Evolutionary conservation across 1,284 basidiomycete genomes (phyloP).

Genomic region (Chalciporus sp.): DNA sequence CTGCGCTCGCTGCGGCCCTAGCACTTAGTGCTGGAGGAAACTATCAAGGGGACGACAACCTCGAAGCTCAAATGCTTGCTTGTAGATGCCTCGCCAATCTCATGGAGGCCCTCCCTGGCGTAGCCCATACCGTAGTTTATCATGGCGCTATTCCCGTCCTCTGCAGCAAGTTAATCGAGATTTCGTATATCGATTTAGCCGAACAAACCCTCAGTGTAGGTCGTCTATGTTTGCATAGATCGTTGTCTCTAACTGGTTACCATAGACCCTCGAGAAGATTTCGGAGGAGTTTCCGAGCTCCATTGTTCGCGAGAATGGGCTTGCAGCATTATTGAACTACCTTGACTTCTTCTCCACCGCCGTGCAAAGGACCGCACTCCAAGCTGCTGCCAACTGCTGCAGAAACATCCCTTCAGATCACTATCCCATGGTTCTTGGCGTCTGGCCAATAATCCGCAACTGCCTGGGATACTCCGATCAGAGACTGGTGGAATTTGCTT

Average conservation of each 20-base stretch:
- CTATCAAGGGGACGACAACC: constrained; percentile 80
- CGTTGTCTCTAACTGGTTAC: constrained; percentile 23
- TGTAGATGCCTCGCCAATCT: constrained; percentile 94
- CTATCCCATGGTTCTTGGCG: constrained; percentile 84
- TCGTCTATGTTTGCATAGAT: constrained; percentile 26
- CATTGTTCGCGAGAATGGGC: constrained; percentile 91
- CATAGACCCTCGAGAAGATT: constrained; percentile 93
- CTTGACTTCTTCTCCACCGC: constrained; percentile 97
- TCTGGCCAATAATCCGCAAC: constrained; percentile 91
- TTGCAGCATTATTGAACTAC: constrained; percentile 88
- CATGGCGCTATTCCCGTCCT: constrained; percentile 93
- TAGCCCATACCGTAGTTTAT: constrained; percentile 92
- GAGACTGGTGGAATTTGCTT: constrained; percentile 91
- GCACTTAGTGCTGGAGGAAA: constrained; percentile 70
- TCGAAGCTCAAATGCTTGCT: constrained; percentile 90
- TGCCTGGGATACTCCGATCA: constrained; percentile 91
- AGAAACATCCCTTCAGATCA: constrained; percentile 86
- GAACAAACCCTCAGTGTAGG: constrained; percentile 95
- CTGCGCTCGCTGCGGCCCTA: constrained; percentile 81
- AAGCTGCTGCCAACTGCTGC: constrained; percentile 94
- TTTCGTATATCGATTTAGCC: constrained; percentile 94
- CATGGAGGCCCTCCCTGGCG: constrained; percentile 94
- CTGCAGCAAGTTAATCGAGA: constrained; percentile 94
- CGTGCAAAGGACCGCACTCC: constrained; percentile 93
- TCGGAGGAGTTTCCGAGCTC: constrained; percentile 94